These are phyloP conservation scores for Ophiostoma triangulosporum DNA, from an alignment of 2,329 filamentous ascomycete species.

Conservation along the genomic window DNA sequence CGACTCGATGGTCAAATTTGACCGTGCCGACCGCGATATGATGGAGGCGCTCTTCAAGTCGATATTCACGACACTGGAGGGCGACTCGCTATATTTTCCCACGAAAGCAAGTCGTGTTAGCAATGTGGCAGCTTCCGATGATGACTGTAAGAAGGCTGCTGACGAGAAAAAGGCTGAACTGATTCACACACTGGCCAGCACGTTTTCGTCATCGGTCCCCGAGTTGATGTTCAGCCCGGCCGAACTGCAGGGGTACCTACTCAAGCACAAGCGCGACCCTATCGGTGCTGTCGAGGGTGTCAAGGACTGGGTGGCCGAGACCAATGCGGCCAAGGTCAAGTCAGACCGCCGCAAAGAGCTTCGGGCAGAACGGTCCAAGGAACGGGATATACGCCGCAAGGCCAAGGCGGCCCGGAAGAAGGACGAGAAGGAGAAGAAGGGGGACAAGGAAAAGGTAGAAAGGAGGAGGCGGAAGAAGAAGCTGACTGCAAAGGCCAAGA, in stretches of 20 bases:
- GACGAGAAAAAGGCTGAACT: constrained; percentile 18
- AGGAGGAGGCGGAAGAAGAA: constrained; percentile 12
- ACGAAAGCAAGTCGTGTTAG: not conserved
- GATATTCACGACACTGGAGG: constrained; percentile 40
- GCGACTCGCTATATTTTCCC: constrained; percentile 24
- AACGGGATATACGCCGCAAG: not conserved
- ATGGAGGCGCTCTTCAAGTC: constrained; percentile 41
- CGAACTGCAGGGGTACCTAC: constrained; percentile 45
- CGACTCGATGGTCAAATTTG: constrained; percentile 46
- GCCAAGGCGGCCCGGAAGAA: not conserved
- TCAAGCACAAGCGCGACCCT: constrained; percentile 41
- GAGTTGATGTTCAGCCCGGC: constrained; percentile 44
- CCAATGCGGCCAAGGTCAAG: constrained; percentile 33
- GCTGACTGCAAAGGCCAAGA: not conserved
- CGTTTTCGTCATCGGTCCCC: constrained; percentile 39
- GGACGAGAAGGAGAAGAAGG: constrained; percentile 15
- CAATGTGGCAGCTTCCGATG: not conserved
- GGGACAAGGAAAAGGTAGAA: constrained; percentile 15
- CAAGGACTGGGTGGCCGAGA: constrained; percentile 36
- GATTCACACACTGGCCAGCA: constrained; percentile 31
- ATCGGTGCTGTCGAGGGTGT: constrained; percentile 32
- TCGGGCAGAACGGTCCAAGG: not conserved
- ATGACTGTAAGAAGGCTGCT: not conserved
- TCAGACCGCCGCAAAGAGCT: constrained; percentile 22
- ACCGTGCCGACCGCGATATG: constrained; percentile 39